Evolutionary conservation across 495 filamentous ascomycete species (phyloP).

Genomic region (Daldinia decipiens): DNA sequence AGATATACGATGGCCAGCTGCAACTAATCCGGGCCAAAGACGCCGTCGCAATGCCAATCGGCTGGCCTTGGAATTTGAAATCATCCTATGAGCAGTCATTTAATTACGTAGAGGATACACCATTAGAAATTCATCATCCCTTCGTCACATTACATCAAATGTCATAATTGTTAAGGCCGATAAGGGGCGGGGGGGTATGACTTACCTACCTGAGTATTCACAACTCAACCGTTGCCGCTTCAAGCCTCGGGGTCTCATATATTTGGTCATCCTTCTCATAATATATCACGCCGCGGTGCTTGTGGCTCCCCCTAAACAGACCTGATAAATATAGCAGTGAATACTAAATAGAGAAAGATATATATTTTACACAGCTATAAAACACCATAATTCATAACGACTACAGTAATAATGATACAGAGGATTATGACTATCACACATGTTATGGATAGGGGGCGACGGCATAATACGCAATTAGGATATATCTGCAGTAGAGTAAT

Average conservation of each 20-base stretch:
- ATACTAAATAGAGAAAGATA: background rate
- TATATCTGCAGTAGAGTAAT: background rate
- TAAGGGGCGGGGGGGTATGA: background rate
- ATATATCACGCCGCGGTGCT: too few species aligned
- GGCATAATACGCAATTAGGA: background rate
- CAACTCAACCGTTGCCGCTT: background rate
- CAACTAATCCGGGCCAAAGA: background rate
- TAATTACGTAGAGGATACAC: background rate
- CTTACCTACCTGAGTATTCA: background rate
- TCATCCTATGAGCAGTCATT: background rate
- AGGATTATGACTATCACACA: background rate
- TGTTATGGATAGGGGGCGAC: background rate
- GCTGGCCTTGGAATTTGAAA: background rate
- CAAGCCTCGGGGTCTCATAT: background rate
- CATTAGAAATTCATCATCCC: constrained; percentile 12
- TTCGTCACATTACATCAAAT: constrained; percentile 25
- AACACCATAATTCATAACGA: background rate
- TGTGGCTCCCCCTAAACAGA: too few species aligned
- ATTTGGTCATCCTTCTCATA: background rate
- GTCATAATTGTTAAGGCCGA: background rate
- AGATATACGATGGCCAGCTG: background rate
- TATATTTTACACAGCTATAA: background rate
- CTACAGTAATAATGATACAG: background rate
- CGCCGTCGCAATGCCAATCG: background rate
- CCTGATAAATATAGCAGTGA: background rate